A percentile compares a stretch with the other conserved stretches of the same genome.
phyloP scores from a whole-genome alignment of 2,329 filamentous ascomycete genomes.

The Fusarium miscanthi region DNA sequence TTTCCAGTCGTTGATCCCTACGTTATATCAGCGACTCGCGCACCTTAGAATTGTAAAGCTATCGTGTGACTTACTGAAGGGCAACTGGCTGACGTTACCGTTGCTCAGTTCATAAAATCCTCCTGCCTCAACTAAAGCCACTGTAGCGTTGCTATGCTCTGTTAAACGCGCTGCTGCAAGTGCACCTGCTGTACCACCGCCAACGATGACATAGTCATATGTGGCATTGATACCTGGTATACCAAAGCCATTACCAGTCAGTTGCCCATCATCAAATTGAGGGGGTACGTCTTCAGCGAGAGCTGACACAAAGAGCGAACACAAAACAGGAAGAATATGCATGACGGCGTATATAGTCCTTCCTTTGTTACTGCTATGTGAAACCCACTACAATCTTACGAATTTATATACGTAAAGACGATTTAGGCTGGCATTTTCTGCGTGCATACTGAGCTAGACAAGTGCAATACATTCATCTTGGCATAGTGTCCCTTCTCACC shows the following conservation, averaged over 20 bases:
- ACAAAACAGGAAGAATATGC: neutral
- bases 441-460: neutral
- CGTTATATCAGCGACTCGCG: no score
- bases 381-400: neutral
- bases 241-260: slow-evolving; percentile 13
- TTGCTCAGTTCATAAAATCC: slow-evolving; percentile 6
- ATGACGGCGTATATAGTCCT: neutral
- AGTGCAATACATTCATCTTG: neutral
- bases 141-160: neutral
- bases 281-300: slow-evolving; percentile 12
- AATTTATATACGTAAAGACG: neutral
- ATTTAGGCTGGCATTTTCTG: no score
- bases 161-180: neutral
- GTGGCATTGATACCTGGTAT: slow-evolving; percentile 15
- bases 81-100: neutral
- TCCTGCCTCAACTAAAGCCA: slow-evolving; percentile 4
- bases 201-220: slow-evolving; percentile 11
- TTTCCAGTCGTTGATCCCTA: neutral
- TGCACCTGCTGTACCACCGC: neutral
- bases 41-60: no score
- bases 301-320: neutral
- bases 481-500: neutral
- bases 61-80: neutral
- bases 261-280: slow-evolving; percentile 11
- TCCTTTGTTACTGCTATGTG: neutral